Evolutionary conservation across 2,329 filamentous ascomycete species (phyloP), one percentile per base, ranked within the genome.

Genomic region (Myotisia sp.): DNA sequence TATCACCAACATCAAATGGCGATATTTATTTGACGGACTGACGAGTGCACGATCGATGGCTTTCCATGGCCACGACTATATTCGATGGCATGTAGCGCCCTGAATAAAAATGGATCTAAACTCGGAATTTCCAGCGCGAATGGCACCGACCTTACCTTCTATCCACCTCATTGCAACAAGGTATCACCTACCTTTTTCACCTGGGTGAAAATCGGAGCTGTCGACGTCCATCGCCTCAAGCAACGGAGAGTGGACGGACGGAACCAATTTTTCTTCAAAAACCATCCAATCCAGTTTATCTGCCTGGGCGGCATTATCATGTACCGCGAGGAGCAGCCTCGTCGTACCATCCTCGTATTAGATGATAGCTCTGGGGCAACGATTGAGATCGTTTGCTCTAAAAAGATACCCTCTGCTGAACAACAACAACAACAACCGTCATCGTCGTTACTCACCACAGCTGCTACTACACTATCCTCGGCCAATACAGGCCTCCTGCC

Each of bases 261-360:
- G 48, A 59, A 64, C 31, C 55, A 72, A 24, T 71, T 67, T 54
- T 84, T 85, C 54, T 67, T 75, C 58, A 56, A 65, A 32, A 86
- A 85, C 53, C 74, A 86, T 44, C 81, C 81, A 0, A 73, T 87
- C 45, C 73, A 74, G 65, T 86, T 76, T 71, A 70, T 81, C 34
- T 74, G 76, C 41, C 55, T 86, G 20, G 68, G 74, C 5, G 82
- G 82, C 19, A 55, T 84, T 6, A 67, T 87, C 14, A 74, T 85
- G 36, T 68, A 70, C 36, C 54, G 70, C 35, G 61, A 68, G 23
- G 70, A 74, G 35, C 59, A 71, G 34, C 61, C 65, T 2, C 63
- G 67, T 17, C 64, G 62, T 36, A 60, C 54, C 21, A 53, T 73
- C 27, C 55, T 77, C 23, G 68, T 63, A 1, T 44, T 78, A 7